Conservation (phyloP, 768 basidiomycete species). For the Boletus reticulatus region DNA sequence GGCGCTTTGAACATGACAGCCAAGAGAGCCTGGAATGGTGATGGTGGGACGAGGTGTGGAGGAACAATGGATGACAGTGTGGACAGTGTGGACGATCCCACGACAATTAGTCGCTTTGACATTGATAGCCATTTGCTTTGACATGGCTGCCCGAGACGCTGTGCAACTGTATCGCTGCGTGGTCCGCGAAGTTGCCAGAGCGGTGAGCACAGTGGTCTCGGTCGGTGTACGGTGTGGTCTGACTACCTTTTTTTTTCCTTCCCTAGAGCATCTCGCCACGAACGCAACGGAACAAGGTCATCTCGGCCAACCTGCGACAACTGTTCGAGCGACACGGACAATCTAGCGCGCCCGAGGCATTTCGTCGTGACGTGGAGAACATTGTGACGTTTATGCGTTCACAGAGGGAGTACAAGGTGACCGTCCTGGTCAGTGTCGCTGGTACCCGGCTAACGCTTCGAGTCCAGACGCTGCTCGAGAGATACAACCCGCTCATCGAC, state of each 20-base stretch:
- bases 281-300: conserved; percentile 37
- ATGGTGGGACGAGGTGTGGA: conserved; percentile 2
- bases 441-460: background rate
- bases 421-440: no score
- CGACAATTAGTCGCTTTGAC: conserved; percentile 13
- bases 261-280: conserved; percentile 40
- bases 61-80: conserved; percentile 18
- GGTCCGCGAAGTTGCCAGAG: conserved; percentile 29
- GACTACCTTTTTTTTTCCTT: background rate
- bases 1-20: conserved; percentile 17
- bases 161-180: conserved; percentile 29
- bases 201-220: conserved; percentile 11
- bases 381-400: conserved; percentile 66
- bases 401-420: conserved; percentile 74
- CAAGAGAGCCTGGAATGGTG: conserved; percentile 1
- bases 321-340: conserved; percentile 44
- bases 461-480: conserved; percentile 66
- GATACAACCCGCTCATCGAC: conserved; percentile 85
- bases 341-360: conserved; percentile 17
- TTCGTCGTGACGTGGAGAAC: conserved; percentile 54
- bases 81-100: conserved; percentile 15
- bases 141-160: conserved; percentile 20
- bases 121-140: conserved; percentile 12
- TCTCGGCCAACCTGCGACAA: conserved; percentile 52
- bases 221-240: background rate